Evolutionary conservation across 169 alveolate genomes (phyloP), one percentile per base, ranked within the genome.

Genomic region (Cryptosporidium ryanae): DNA sequence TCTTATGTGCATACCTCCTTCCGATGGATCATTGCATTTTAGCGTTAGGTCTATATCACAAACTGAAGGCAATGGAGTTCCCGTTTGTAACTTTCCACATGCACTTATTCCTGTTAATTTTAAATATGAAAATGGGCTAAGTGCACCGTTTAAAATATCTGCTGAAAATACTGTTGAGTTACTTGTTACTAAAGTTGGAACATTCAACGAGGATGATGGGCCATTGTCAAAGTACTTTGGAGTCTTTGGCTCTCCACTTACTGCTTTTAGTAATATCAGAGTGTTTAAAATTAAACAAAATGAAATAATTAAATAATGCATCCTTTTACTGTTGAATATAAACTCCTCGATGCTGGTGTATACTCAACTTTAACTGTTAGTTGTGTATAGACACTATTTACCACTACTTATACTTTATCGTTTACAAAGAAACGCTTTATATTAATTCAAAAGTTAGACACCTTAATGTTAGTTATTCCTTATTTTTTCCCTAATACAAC

Each of bases 11-110:
- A 76, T 21, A 1, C 71, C 25, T 13, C 71, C 71, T 25, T 76
- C 87, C 15, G 87, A 59, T 57, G 87, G 87, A 59, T 76, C 63
- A 25, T 76, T 76, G 23, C 87, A 76, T 43, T 76, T 76, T 2
- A 76, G 32, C 25, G 31, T 55, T 12, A 76, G 32, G 38, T 76
- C 64, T 12, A 76, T 61, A 61, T 61, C 34, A 32, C 87, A 76
- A 18, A 59, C 38, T 21, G 71, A 32, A 46, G 71, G 71, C 1
- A 61, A 44, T 13, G 87, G 71, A 76, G 87, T 59, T 44, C 76
- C 68, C 1, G 68, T 57, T 6, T 76, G 68, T 34, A 59, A 27
- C 64, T 38, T 76, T 27, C 87, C 71, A 43, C 87, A 76, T n/a
- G 71, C 71, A 13, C 87, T 76, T 4, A 55, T 55, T 6, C 87